Conservation (phyloP, 2,329 filamentous ascomycete genomes). For the Aspergillus sp. region DNA sequence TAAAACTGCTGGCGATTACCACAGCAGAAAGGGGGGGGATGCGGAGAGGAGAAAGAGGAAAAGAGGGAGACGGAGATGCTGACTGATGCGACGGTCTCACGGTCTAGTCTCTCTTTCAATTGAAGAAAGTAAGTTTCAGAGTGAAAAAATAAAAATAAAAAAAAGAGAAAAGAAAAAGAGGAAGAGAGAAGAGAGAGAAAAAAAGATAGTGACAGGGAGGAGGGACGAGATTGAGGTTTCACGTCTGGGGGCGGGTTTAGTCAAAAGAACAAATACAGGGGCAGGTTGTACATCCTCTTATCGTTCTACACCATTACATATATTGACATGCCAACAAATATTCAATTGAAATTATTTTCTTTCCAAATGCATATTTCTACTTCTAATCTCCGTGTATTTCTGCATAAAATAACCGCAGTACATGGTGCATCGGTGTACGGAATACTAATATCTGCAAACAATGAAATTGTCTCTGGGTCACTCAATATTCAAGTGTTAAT, state of each 20-base stretch:
- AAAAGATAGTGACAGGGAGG: conserved; percentile 3
- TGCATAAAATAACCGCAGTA: no score
- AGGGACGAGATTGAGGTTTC: background rate
- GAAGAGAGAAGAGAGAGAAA: conserved; percentile 6
- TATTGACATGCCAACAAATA: no score
- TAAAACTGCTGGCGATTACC: background rate
- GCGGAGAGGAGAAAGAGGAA: conserved; percentile 4
- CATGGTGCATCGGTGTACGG: no score
- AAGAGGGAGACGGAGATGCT: no score
- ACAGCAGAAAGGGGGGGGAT: background rate
- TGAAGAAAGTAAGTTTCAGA: background rate
- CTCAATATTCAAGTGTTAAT: background rate
- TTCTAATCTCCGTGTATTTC: no score
- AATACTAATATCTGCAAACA: no score
- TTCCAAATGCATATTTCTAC: background rate
- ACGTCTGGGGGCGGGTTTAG: background rate
- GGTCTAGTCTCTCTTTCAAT: no score
- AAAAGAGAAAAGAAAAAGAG: conserved; percentile 4
- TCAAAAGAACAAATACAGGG: no score
- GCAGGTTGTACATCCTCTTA: no score
- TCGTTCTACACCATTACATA: no score
- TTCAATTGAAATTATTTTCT: background rate
- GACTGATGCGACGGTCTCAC: no score
- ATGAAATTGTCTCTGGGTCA: background rate
- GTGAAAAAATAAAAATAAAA: conserved; percentile 6